A percentile compares a stretch with the other conserved stretches of the same genome.
phyloP scores from a whole-genome alignment of 805 yeast genomes.

The Teunomyces aglyptinius region DNA sequence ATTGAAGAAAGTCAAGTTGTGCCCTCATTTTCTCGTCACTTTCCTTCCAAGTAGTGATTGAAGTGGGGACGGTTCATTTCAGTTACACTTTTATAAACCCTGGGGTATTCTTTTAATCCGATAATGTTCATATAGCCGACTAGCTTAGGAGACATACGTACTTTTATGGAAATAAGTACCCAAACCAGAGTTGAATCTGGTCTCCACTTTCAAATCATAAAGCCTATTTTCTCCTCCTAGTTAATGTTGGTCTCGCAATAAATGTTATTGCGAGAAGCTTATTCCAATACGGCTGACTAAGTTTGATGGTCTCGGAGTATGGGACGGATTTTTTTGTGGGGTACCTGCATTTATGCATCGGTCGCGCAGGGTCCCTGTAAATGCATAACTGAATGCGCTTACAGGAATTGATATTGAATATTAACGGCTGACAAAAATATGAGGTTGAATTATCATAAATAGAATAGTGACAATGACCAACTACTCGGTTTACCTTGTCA shows the following conservation, averaged over 20 bases:
- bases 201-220: neutral
- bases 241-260: neutral
- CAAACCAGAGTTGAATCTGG: neutral
- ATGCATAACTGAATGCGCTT: neutral
- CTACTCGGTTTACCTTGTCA: conserved; percentile 71
- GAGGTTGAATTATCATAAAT: neutral
- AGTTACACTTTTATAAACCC: too few species aligned
- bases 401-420: neutral
- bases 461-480: conserved; percentile 31
- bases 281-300: neutral
- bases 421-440: too few species aligned
- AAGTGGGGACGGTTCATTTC: too few species aligned
- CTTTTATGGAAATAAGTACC: neutral
- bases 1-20: too few species aligned
- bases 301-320: neutral
- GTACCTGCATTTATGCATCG: neutral
- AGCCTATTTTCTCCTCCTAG: neutral
- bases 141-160: neutral
- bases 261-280: neutral
- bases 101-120: too few species aligned
- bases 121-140: neutral
- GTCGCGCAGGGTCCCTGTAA: neutral
- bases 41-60: too few species aligned
- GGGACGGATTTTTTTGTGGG: neutral
- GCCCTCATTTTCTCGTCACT: too few species aligned